Conservation (phyloP, 2,329 filamentous ascomycete species). For the Ophiostoma novo-ulmi region DNA sequence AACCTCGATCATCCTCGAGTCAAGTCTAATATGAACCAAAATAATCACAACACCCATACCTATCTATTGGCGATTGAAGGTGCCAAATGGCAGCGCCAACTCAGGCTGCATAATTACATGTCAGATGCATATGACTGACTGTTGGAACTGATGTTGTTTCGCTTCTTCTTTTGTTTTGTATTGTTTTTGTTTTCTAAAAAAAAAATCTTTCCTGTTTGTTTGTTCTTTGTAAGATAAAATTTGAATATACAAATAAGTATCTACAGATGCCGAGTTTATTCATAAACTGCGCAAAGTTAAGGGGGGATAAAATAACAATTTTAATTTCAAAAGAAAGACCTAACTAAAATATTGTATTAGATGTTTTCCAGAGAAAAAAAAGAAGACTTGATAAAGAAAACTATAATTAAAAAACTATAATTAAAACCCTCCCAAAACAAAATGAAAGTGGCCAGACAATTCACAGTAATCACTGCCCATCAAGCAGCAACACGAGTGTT, state of each 20-base stretch:
- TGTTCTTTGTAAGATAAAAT: no score
- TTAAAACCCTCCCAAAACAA: background rate
- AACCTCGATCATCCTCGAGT: background rate
- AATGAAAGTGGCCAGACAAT: no score
- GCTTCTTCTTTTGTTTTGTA: background rate
- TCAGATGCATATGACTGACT: background rate
- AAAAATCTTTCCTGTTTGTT: no score
- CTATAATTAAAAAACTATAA: background rate
- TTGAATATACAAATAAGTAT: no score
- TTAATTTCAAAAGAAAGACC: no score
- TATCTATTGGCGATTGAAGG: background rate
- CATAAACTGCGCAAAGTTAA: background rate
- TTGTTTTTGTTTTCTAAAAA: background rate
- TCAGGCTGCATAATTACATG: slow-evolving; percentile 10
- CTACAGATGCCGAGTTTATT: no score
- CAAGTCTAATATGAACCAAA: background rate
- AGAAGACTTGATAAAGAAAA: no score
- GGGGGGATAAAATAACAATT: background rate
- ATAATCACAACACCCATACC: background rate
- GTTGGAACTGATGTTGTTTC: background rate
- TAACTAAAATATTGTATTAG: no score
- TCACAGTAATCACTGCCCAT: no score
- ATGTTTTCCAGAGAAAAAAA: no score
- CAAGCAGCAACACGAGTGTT: background rate
- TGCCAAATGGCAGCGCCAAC: slow-evolving; percentile 13